These are phyloP conservation scores for Kodamaea laetipori DNA, from an alignment of 805 yeast species.

Conservation along the genomic window DNA sequence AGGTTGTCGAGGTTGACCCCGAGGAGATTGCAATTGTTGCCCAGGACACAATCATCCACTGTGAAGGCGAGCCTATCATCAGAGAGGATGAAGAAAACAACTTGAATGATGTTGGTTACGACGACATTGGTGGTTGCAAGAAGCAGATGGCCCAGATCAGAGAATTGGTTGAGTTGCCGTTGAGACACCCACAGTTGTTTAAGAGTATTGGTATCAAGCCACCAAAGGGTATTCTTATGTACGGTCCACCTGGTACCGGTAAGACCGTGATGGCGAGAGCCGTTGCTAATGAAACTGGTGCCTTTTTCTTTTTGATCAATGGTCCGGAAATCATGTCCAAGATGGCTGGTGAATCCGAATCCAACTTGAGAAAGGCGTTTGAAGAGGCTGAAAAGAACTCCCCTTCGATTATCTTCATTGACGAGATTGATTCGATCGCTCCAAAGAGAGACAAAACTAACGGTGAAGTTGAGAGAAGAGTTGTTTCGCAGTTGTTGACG, in stretches of 20 bases:
- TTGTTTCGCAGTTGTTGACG: conserved; percentile 94
- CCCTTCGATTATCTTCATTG: conserved; percentile 96
- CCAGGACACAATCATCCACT: conserved; percentile 96
- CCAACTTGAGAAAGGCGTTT: conserved; percentile 94
- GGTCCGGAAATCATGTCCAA: conserved; percentile 99
- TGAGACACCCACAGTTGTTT: conserved; percentile 97
- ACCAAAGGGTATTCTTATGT: conserved; percentile 96
- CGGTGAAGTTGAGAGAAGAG: conserved; percentile 99
- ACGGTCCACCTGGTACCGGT: conserved; percentile 99
- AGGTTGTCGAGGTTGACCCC: conserved; percentile 97
- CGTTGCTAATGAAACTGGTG: conserved; percentile 99
- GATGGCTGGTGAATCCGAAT: conserved; percentile 99
- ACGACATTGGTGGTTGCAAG: conserved; percentile 98
- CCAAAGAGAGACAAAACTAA: conserved; percentile 99
- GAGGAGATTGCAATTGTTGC: conserved; percentile 97
- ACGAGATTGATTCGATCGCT: conserved; percentile 98
- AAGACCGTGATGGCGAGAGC: conserved; percentile 99
- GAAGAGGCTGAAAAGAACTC: conserved; percentile 99
- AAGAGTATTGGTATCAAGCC: conserved; percentile 98
- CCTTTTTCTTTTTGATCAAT: conserved; percentile 94
- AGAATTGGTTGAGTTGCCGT: conserved; percentile 96
- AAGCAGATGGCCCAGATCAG: conserved; percentile 99
- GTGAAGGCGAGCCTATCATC: conserved; percentile 98
- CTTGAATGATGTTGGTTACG: conserved; percentile 96
- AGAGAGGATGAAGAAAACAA: conserved; percentile 98